A percentile compares a stretch with the other conserved stretches of the same genome.
Evolutionary conservation across 2,329 filamentous ascomycete genomes (phyloP).

Genomic region (Ceratocystis huliohia): DNA sequence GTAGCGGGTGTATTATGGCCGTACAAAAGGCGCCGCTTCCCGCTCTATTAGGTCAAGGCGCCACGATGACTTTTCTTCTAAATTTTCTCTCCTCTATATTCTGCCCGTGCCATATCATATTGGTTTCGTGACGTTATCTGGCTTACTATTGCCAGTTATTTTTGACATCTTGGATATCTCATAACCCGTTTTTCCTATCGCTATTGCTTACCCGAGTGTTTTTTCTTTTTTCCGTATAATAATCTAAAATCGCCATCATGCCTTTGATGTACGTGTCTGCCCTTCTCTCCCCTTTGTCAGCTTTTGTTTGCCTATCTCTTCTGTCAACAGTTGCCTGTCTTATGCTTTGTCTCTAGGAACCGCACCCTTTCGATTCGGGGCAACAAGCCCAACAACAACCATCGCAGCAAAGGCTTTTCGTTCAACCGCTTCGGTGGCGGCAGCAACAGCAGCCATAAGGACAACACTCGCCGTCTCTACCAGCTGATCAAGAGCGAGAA

Average conservation of each 20-base stretch:
- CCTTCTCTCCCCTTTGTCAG: background rate
- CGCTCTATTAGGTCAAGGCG: background rate
- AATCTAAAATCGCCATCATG: constrained; percentile 14
- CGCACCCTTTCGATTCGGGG: constrained; percentile 23
- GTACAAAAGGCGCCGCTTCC: constrained; percentile 8
- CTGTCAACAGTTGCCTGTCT: background rate
- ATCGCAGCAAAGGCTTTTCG: constrained; percentile 59
- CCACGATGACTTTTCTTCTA: background rate
- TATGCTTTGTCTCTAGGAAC: constrained; percentile 15
- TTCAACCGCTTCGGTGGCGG: constrained; percentile 70
- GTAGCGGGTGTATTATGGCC: background rate
- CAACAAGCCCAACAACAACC: constrained; percentile 30
- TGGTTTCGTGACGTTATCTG: background rate
- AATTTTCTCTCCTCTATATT: constrained; percentile 1
- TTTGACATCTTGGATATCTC: constrained; percentile 2
- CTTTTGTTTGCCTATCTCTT: background rate
- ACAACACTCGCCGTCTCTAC: constrained; percentile 78
- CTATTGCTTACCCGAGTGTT: background rate
- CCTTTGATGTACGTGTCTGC: constrained; percentile 18
- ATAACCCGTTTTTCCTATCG: background rate
- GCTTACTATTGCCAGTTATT: constrained; percentile 4
- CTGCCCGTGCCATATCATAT: background rate
- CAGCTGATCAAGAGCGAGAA: constrained; percentile 93
- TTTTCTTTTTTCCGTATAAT: background rate
- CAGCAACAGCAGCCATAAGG: constrained; percentile 55